phyloP scores from a whole-genome alignment of 352 stramenopile genomes.

The Phytophthora multivora region DNA sequence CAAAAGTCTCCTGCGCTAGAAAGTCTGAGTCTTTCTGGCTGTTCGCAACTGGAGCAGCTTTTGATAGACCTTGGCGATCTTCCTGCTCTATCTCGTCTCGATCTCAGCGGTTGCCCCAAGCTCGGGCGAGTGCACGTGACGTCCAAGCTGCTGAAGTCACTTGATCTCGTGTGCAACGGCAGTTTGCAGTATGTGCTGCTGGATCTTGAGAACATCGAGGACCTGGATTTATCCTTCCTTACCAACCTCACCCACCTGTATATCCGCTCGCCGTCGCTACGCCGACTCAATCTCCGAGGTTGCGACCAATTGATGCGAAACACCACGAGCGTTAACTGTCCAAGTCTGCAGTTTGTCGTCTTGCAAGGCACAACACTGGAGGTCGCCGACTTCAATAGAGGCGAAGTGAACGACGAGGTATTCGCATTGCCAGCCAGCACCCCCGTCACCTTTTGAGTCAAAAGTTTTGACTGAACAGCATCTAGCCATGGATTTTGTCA shows the following conservation, averaged over 20 bases:
- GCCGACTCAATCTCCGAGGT: constrained; percentile 48
- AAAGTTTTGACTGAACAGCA: neutral
- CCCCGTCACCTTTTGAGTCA: neutral
- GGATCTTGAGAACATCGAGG: constrained; percentile 37
- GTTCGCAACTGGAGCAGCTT: constrained; percentile 61
- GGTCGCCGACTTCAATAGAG: constrained; percentile 42
- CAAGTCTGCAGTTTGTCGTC: constrained; percentile 38
- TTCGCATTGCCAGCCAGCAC: constrained; percentile 20
- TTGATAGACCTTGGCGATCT: constrained; percentile 61
- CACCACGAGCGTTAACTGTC: constrained; percentile 46
- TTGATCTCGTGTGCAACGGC: constrained; percentile 53
- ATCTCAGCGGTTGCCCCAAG: constrained; percentile 48
- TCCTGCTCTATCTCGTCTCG: constrained; percentile 44
- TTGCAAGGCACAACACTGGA: constrained; percentile 54
- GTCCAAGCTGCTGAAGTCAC: constrained; percentile 41
- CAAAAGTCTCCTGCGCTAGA: constrained; percentile 28
- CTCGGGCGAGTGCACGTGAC: constrained; percentile 65
- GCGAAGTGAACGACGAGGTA: constrained; percentile 19
- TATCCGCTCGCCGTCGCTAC: constrained; percentile 49
- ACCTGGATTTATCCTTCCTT: constrained; percentile 67
- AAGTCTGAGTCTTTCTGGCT: constrained; percentile 46
- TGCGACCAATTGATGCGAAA: constrained; percentile 44
- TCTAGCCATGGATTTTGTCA: constrained; percentile 18
- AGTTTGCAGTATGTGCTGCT: constrained; percentile 53
- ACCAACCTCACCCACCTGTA: constrained; percentile 62